Evolutionary conservation across 192 early-diverging fungal species (phyloP), one percentile per base, ranked within the genome.

Genomic region (Ambispora gerdemannii): DNA sequence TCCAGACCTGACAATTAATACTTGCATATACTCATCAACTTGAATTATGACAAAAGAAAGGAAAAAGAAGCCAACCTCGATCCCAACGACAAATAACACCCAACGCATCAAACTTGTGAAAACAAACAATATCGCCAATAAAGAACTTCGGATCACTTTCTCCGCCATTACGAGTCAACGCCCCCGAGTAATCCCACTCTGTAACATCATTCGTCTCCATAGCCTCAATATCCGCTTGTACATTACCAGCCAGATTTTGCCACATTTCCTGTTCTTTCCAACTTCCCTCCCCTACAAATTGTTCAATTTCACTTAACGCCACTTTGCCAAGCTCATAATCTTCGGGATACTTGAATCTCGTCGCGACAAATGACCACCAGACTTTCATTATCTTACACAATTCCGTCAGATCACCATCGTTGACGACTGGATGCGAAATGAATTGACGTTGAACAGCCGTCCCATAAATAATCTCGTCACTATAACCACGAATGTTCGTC

Each of bases 81-180:
- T 67, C 65, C 65, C 65, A 67, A 22, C 65, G 65, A 67, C 65
- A 67, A 11, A 67, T 32, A 11, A 67, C 65, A 30, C 65, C 65
- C 28, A 67, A 22, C 31, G 49, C 34, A 34, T 53, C 33, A 33
- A 67, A 67, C 38, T 53, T 67, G 50, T 35, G 33, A n/a, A 67
- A 67, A 67, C 32, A 47, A 33, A 67, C 65, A 11, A 67, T 50
- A 25, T 67, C 65, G 10, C 65, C 65, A 52, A 67, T 11, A 52
- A 47, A 67, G 25, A 67, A 67, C 38, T 67, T 51, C 4, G 65
- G 65, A 50, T 67, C 65, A 24, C 38, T 67, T 31, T 67, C 38
- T 53, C 65, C 65, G n/a, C 34, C 33, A 17, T 50, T 50, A 1
- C 65, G 25, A 13, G 34, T 15, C 17, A 36, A 50, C 32, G n/a